Percentiles rank a stretch among this genome's conserved stretches.
Evolutionary conservation across 2,329 filamentous ascomycete species (phyloP).

Genomic region (Nemania bipapillata): DNA sequence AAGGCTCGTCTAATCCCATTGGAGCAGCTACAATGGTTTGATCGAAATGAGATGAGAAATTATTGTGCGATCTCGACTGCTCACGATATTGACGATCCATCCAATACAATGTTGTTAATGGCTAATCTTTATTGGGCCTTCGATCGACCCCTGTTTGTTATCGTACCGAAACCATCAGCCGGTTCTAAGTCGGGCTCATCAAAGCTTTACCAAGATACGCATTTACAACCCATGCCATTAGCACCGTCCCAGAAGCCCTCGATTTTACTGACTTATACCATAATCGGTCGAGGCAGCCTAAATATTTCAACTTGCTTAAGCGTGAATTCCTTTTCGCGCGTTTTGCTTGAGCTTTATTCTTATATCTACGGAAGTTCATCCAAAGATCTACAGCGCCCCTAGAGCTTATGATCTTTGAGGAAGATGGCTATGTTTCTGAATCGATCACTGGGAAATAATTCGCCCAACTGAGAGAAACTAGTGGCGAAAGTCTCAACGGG

Average conservation of each 20-base stretch:
- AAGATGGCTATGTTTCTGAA: background rate
- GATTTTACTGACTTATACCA: constrained; percentile 11
- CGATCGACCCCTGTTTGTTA: background rate
- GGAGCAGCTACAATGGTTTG: constrained; percentile 2
- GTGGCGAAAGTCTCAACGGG: background rate
- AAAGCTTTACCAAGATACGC: background rate
- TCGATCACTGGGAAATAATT: background rate
- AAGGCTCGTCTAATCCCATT: background rate
- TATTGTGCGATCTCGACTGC: background rate
- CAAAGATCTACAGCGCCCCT: background rate
- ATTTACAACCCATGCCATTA: constrained; percentile 8
- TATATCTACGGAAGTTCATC: constrained; percentile 1
- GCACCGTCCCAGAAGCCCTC: constrained; percentile 1
- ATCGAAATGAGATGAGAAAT: background rate
- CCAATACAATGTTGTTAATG: constrained; percentile 1
- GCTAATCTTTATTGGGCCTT: constrained; percentile 12
- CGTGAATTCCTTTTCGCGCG: constrained; percentile 20
- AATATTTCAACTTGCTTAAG: constrained; percentile 1
- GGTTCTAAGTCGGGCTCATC: constrained; percentile 1
- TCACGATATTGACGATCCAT: background rate
- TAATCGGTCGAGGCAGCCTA: constrained; percentile 6
- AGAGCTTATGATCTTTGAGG: background rate
- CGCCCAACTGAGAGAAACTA: background rate
- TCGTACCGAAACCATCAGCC: constrained; percentile 6
- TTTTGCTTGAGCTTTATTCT: constrained; percentile 21